phyloP scores from a whole-genome alignment of 2,329 filamentous ascomycete genomes.

The Stachybotrys chartarum region DNA sequence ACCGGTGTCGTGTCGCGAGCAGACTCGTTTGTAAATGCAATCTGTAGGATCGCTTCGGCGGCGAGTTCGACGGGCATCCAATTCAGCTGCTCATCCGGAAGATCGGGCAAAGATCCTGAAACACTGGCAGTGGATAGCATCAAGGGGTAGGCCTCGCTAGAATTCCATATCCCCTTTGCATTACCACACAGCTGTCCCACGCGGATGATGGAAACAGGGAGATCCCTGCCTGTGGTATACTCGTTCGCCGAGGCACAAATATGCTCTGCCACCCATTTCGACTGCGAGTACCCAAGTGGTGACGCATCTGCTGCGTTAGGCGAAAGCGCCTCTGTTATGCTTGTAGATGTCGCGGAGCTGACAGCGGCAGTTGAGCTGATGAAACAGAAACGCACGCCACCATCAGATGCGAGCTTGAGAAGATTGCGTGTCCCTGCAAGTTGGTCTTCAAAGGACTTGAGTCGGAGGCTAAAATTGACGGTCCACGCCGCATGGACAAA shows the following conservation, averaged over 20 bases:
- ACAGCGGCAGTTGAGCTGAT: conserved; percentile 43
- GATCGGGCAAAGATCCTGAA: conserved; percentile 22
- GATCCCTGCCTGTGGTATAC: conserved; percentile 3
- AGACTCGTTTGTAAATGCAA: conserved; percentile 6
- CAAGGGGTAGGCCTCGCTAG: conserved; percentile 43
- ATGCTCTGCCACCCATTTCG: conserved; percentile 31
- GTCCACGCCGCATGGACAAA: conserved; percentile 47
- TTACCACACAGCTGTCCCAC: conserved; percentile 46
- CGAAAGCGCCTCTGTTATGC: conserved; percentile 23
- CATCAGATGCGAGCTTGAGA: conserved; percentile 22
- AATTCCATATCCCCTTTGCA: conserved; percentile 41
- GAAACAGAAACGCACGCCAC: conserved; percentile 32
- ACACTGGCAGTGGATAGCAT: conserved; percentile 39
- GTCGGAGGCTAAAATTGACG: conserved; percentile 47
- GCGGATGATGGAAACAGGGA: conserved; percentile 26
- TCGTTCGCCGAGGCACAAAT: conserved; percentile 28
- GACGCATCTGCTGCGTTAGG: conserved; percentile 13
- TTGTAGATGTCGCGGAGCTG: conserved; percentile 18
- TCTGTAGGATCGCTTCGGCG: conserved; percentile 30
- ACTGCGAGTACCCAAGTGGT: conserved; percentile 35
- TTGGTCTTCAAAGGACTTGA: conserved; percentile 42
- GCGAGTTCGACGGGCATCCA: conserved; percentile 41
- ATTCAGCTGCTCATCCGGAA: conserved; percentile 27
- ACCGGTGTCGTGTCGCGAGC: conserved; percentile 1
- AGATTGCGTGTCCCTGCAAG: conserved; percentile 37